Percentiles rank a stretch among this genome's conserved stretches.
Evolutionary conservation across 768 basidiomycete species (phyloP).

Genomic region (Pulveroboletus frians): DNA sequence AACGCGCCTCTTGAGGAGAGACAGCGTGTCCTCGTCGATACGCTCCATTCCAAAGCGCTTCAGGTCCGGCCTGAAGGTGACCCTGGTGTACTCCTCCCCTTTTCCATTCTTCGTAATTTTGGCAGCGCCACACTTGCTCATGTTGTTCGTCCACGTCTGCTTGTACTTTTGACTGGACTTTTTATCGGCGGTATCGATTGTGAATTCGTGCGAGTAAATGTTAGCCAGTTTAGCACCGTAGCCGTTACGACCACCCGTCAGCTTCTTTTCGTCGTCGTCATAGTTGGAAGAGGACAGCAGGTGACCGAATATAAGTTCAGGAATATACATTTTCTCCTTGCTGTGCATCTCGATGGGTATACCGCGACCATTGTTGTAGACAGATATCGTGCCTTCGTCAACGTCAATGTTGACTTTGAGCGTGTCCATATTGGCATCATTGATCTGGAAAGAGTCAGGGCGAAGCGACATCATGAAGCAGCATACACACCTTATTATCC

Average conservation of each 20-base stretch:
- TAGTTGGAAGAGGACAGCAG: slow-evolving; percentile 94
- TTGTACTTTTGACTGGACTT: slow-evolving; percentile 84
- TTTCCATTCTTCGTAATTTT: slow-evolving; percentile 91
- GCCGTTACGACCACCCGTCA: slow-evolving; percentile 97
- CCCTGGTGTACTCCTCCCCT: slow-evolving; percentile 86
- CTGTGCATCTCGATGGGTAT: slow-evolving; percentile 97
- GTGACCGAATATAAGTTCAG: slow-evolving; percentile 95
- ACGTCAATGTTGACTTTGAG: slow-evolving; percentile 85
- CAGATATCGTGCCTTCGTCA: slow-evolving; percentile 81
- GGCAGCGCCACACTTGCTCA: slow-evolving; percentile 79
- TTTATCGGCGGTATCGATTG: slow-evolving; percentile 92
- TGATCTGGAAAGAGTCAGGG: slow-evolving; percentile 54
- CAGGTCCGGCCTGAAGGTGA: slow-evolving; percentile 92
- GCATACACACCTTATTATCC: slow-evolving; percentile 85
- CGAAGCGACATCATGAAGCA: background rate
- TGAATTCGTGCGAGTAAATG: slow-evolving; percentile 96
- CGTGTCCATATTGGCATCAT: slow-evolving; percentile 86
- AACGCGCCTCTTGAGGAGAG: slow-evolving; percentile 87
- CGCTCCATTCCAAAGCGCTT: slow-evolving; percentile 84
- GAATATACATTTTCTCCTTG: slow-evolving; percentile 91
- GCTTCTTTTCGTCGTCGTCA: slow-evolving; percentile 97
- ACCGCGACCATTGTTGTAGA: slow-evolving; percentile 92
- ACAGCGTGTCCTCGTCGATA: slow-evolving; percentile 88
- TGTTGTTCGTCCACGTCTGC: slow-evolving; percentile 92
- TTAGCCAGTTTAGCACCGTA: slow-evolving; percentile 98